These are phyloP conservation scores for Galeopsis tetrahit DNA, from an alignment of 257 asterid species.

Conservation along the genomic window DNA sequence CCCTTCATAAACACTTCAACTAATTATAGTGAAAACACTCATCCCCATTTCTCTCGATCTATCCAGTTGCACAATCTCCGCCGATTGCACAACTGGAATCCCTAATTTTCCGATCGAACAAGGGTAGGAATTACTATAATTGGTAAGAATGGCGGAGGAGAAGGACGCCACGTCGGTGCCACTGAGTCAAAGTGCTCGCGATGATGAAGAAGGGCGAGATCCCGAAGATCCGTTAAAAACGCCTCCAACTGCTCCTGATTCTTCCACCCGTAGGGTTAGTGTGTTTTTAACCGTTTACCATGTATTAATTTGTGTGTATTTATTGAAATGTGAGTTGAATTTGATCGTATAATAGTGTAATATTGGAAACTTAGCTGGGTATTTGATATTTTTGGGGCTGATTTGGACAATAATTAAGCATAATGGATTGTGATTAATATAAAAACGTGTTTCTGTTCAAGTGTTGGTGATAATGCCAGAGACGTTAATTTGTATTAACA, in stretches of 20 bases:
- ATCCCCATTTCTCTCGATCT: slow-evolving; percentile 14
- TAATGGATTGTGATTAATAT: not conserved
- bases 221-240: slow-evolving; percentile 82
- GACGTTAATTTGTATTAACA: not conserved
- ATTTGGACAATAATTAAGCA: slow-evolving; percentile 20
- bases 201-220: slow-evolving; percentile 64
- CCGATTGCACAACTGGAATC: slow-evolving; percentile 27
- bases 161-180: slow-evolving; percentile 87
- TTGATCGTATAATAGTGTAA: not conserved
- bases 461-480: slow-evolving; percentile 13
- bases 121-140: slow-evolving; percentile 25
- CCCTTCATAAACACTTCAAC: slow-evolving; percentile 32
- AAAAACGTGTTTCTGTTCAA: slow-evolving; percentile 8
- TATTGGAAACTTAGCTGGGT: slow-evolving; percentile 23
- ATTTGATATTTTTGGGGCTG: not conserved
- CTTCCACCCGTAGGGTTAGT: slow-evolving; percentile 80
- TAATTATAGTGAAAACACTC: not conserved
- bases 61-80: slow-evolving; percentile 1
- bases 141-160: slow-evolving; percentile 73
- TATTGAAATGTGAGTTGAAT: slow-evolving; percentile 26
- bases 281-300: not conserved
- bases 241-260: slow-evolving; percentile 65
- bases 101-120: slow-evolving; percentile 35
- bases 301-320: not conserved
- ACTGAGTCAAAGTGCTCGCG: slow-evolving; percentile 70